Conservation (phyloP, 768 basidiomycete species). For the Gloeophyllum trabeum region DNA sequence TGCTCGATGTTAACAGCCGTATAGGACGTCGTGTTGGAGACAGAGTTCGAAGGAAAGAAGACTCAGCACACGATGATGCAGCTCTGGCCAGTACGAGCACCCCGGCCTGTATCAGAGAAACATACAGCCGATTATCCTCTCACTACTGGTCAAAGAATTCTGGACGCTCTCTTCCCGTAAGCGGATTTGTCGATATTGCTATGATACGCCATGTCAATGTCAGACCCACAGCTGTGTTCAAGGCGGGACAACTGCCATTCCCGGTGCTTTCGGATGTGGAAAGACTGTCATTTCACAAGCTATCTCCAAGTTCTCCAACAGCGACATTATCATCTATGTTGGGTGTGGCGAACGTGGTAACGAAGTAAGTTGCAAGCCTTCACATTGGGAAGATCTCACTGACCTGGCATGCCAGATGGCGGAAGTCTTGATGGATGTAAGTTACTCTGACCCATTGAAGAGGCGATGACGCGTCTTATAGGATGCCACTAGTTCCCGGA, state of each 20-base stretch:
- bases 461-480: constrained; percentile 8
- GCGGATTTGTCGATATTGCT: no score
- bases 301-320: constrained; percentile 97
- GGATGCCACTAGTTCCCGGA: constrained; percentile 78
- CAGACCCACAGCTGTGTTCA: constrained; percentile 82
- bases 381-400: constrained; percentile 3
- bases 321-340: constrained; percentile 98
- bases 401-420: constrained; percentile 51
- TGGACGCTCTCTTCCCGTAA: constrained; percentile 94
- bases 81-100: constrained; percentile 97
- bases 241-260: constrained; percentile 94
- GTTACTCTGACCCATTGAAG: constrained; percentile 7
- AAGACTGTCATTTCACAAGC: constrained; percentile 99
- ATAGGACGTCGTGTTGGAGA: constrained; percentile 91
- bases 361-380: constrained; percentile 41
- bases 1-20: constrained; percentile 1
- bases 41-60: constrained; percentile 92
- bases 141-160: constrained; percentile 91
- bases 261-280: constrained; percentile 97
- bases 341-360: constrained; percentile 99
- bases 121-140: constrained; percentile 87
- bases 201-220: no score
- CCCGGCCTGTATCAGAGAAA: constrained; percentile 93
- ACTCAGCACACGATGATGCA: constrained; percentile 96
- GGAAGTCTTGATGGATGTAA: constrained; percentile 95